phyloP scores from a whole-genome alignment of 2,329 filamentous ascomycete species.

The Trichoderma koningiopsis region DNA sequence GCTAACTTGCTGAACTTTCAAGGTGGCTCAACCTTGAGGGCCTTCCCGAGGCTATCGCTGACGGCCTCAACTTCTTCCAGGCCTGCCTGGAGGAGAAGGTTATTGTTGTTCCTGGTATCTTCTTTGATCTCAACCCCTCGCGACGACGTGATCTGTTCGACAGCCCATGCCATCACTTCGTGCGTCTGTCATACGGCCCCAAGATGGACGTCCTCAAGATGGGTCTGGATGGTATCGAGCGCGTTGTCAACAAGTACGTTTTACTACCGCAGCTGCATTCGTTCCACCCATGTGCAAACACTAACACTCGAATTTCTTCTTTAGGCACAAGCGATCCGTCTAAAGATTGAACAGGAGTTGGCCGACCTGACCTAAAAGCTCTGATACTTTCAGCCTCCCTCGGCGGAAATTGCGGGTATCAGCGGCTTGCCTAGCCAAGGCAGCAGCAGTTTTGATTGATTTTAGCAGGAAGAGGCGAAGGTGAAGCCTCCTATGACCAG shows the following conservation, averaged over 20 bases:
- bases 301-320: conserved; percentile 22
- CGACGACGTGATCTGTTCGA: conserved; percentile 90
- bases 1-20: background rate
- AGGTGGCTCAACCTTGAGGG: conserved; percentile 63
- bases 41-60: conserved; percentile 78
- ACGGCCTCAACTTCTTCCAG: conserved; percentile 96
- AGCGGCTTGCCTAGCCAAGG: background rate
- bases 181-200: conserved; percentile 82
- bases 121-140: conserved; percentile 94
- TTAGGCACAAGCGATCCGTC: conserved; percentile 31
- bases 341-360: background rate
- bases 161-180: conserved; percentile 90
- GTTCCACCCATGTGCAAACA: background rate
- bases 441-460: background rate
- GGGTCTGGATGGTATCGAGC: conserved; percentile 83
- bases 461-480: background rate
- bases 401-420: background rate
- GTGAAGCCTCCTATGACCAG: background rate
- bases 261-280: background rate
- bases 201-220: conserved; percentile 76
- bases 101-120: conserved; percentile 95
- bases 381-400: background rate
- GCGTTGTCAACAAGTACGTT: conserved; percentile 71
- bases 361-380: background rate
- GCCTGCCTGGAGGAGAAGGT: conserved; percentile 91